These are phyloP conservation scores for Periconia macrospinosa DNA, from an alignment of 2,329 filamentous ascomycete species.

Conservation along the genomic window DNA sequence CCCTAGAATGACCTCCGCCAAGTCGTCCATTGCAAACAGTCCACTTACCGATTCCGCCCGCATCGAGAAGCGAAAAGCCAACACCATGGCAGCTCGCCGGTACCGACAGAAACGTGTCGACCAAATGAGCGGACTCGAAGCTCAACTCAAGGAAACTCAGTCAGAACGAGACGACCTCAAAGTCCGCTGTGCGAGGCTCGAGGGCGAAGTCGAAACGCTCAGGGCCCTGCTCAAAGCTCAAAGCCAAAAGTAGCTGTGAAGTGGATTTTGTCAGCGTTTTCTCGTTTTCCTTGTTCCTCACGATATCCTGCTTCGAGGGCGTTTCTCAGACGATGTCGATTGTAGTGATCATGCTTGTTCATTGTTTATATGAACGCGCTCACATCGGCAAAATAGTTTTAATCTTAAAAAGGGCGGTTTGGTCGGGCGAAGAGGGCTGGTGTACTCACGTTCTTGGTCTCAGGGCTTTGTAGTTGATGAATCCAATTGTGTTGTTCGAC, in stretches of 20 bases:
- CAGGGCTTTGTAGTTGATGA: neutral
- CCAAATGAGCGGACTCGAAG: slow-evolving; percentile 64
- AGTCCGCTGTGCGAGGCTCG: slow-evolving; percentile 63
- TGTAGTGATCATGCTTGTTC: slow-evolving; percentile 26
- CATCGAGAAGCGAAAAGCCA: slow-evolving; percentile 63
- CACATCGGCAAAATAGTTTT: slow-evolving; percentile 36
- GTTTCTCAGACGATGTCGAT: slow-evolving; percentile 37
- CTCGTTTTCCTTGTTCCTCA: slow-evolving; percentile 1
- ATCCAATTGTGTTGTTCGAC: slow-evolving; percentile 3
- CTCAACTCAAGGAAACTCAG: slow-evolving; percentile 60
- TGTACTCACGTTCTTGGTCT: slow-evolving; percentile 14
- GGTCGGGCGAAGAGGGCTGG: neutral
- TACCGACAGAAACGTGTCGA: slow-evolving; percentile 73
- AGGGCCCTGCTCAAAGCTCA: slow-evolving; percentile 53
- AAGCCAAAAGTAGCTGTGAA: slow-evolving; percentile 28
- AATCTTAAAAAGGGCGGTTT: slow-evolving; percentile 19
- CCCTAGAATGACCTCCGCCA: slow-evolving; percentile 24
- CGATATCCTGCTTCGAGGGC: slow-evolving; percentile 1
- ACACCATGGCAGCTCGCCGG: slow-evolving; percentile 71
- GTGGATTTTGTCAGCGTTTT: slow-evolving; percentile 10
- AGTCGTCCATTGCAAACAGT: slow-evolving; percentile 23
- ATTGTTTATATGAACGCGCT: slow-evolving; percentile 14
- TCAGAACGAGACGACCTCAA: slow-evolving; percentile 66
- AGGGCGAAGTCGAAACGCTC: slow-evolving; percentile 66
- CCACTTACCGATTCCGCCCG: slow-evolving; percentile 26